phyloP scores from a whole-genome alignment of 495 filamentous ascomycete species.

The Talaromyces trachyspermus region DNA sequence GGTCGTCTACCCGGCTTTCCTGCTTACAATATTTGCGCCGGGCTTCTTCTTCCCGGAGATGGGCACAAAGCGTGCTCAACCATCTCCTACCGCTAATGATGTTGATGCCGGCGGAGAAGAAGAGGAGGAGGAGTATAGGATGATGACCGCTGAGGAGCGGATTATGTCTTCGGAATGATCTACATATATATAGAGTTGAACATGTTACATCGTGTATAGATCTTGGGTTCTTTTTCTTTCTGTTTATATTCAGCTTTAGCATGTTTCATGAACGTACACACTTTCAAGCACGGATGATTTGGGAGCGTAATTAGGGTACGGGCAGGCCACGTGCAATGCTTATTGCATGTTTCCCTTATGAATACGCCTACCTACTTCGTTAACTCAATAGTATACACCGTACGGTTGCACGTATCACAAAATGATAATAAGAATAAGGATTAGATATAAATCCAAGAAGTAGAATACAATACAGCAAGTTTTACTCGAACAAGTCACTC shows the following conservation, averaged over 20 bases:
- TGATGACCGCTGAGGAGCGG: not conserved
- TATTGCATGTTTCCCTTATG: too few species aligned
- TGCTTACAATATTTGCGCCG: constrained; percentile 44
- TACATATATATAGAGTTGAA: too few species aligned
- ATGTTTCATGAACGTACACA: too few species aligned
- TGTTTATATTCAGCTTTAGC: not conserved
- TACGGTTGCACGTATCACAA: too few species aligned
- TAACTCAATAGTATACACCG: too few species aligned
- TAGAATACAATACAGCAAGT: constrained; percentile 5
- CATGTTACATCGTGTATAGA: too few species aligned
- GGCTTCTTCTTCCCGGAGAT: constrained; percentile 41
- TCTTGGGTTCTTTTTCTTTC: not conserved
- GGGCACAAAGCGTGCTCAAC: constrained; percentile 7
- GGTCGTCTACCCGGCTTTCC: constrained; percentile 37
- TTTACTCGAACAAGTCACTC: too few species aligned
- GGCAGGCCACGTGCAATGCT: not conserved
- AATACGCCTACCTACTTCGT: too few species aligned
- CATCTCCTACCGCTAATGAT: not conserved
- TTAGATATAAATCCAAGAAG: not conserved
- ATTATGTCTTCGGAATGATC: not conserved
- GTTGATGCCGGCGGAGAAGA: not conserved
- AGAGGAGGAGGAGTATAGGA: not conserved
- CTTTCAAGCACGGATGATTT: too few species aligned
- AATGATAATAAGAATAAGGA: too few species aligned
- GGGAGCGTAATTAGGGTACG: not conserved